These are phyloP conservation scores for Scleromitrula shiraiana DNA, from an alignment of 2,329 filamentous ascomycete genomes.

Conservation along the genomic window DNA sequence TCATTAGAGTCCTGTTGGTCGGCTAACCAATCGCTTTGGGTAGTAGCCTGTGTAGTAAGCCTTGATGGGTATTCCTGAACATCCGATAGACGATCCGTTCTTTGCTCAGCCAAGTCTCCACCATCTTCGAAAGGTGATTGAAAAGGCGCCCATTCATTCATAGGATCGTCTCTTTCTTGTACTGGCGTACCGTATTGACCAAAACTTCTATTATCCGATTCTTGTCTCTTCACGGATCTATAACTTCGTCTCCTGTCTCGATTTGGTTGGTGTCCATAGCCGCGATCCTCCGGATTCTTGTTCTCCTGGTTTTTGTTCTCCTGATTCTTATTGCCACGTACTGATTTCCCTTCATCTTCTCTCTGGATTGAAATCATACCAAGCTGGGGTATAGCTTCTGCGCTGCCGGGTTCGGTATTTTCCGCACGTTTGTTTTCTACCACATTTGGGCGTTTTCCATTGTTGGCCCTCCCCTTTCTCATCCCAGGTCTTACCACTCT, in stretches of 20 bases:
- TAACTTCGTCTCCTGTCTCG: not conserved
- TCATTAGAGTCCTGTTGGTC: not conserved
- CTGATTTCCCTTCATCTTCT: slow-evolving; percentile 1
- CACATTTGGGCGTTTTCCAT: not conserved
- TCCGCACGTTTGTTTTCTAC: slow-evolving; percentile 11
- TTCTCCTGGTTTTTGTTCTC: not conserved
- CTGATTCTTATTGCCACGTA: slow-evolving; percentile 13
- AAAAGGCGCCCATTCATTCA: slow-evolving; percentile 12
- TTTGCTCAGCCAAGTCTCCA: not conserved
- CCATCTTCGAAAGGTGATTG: not conserved
- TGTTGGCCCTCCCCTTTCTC: slow-evolving; percentile 3
- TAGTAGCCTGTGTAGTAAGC: not conserved
- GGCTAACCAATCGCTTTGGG: not conserved
- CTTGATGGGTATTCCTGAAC: slow-evolving; percentile 1
- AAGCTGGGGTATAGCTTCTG: slow-evolving; percentile 12
- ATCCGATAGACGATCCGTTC: slow-evolving; percentile 1
- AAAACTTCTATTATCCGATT: not conserved
- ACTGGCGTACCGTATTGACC: slow-evolving; percentile 3
- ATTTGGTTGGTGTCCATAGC: slow-evolving; percentile 4
- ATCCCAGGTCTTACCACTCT: slow-evolving; percentile 16
- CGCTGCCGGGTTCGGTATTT: slow-evolving; percentile 3
- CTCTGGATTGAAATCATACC: slow-evolving; percentile 15
- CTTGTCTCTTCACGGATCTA: not conserved
- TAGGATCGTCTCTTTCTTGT: slow-evolving; percentile 11
- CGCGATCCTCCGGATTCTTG: not conserved